Evolutionary conservation across 306 rosid genomes (phyloP).

Genomic region (Cicer bijugum): DNA sequence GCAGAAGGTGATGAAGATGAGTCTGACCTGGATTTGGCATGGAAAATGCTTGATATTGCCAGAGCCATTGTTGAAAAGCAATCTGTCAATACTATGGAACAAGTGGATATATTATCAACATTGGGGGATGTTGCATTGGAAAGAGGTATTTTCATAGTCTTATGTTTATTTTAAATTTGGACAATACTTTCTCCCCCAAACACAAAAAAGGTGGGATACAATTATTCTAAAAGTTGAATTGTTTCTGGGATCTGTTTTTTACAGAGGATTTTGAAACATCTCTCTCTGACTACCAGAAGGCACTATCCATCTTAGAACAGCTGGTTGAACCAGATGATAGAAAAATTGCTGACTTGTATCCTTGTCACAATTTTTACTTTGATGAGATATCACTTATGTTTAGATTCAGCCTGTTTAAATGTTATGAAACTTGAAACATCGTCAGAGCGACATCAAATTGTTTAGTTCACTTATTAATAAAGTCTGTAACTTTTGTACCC

Average conservation of each 20-base stretch:
- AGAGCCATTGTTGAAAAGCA: slow-evolving; percentile 93
- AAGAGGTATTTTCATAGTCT: slow-evolving; percentile 64
- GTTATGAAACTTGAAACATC: slow-evolving; percentile 8
- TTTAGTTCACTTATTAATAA: slow-evolving; percentile 29
- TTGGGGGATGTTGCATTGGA: slow-evolving; percentile 93
- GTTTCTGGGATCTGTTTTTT: slow-evolving; percentile 43
- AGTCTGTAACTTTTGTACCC: too few relatives aligned
- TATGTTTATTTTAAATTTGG: slow-evolving; percentile 32
- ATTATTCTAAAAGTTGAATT: slow-evolving; percentile 38
- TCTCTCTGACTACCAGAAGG: slow-evolving; percentile 82
- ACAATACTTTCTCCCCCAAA: neutral
- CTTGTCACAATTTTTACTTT: slow-evolving; percentile 48
- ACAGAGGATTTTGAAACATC: slow-evolving; percentile 97
- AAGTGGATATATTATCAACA: slow-evolving; percentile 87
- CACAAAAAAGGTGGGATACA: neutral
- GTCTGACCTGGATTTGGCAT: slow-evolving; percentile 91
- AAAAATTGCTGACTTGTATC: slow-evolving; percentile 92
- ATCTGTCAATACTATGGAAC: slow-evolving; percentile 74
- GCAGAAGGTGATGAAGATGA: slow-evolving; percentile 94
- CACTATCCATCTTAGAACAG: slow-evolving; percentile 75
- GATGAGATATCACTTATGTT: slow-evolving; percentile 33
- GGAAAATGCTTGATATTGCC: slow-evolving; percentile 98
- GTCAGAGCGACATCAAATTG: slow-evolving; percentile 20
- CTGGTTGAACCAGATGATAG: slow-evolving; percentile 87
- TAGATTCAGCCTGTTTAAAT: slow-evolving; percentile 22